phyloP scores from a whole-genome alignment of 371 early-diverging fungal species.

The Rhizopus stolonifer region DNA sequence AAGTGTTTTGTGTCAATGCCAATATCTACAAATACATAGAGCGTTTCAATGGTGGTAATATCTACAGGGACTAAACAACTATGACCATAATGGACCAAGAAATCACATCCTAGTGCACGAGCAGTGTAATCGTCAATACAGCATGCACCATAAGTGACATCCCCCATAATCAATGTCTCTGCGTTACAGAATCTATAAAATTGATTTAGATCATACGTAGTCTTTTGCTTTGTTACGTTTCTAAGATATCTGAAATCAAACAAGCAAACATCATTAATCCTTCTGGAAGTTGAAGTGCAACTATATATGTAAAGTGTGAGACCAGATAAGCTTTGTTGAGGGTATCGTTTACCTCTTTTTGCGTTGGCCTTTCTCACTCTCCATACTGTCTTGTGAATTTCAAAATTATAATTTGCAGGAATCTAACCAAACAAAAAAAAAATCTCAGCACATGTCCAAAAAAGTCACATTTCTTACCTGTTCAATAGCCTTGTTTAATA shows the following conservation, averaged over 20 bases:
- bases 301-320: conserved; percentile 44
- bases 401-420: conserved; percentile 99
- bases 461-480: conserved; percentile 39
- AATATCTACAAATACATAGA: conserved; percentile 99
- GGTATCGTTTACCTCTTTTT: conserved; percentile 76
- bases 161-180: conserved; percentile 96
- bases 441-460: not conserved
- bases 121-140: conserved; percentile 99
- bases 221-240: conserved; percentile 53
- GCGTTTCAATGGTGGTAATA: conserved; percentile 90
- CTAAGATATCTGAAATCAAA: conserved; percentile 88
- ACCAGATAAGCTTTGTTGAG: not conserved
- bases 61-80: conserved; percentile 97
- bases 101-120: conserved; percentile 92
- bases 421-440: conserved; percentile 43
- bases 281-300: conserved; percentile 99
- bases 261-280: conserved; percentile 96
- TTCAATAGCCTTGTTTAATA: conserved; percentile 79
- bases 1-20: conserved; percentile 95
- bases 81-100: conserved; percentile 99
- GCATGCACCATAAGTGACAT: conserved; percentile 99
- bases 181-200: conserved; percentile 74
- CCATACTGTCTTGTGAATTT: conserved; percentile 97
- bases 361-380: conserved; percentile 80
- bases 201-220: not conserved